phyloP scores from a whole-genome alignment of 2,329 filamentous ascomycete species.

The Hirsutella thompsonii region DNA sequence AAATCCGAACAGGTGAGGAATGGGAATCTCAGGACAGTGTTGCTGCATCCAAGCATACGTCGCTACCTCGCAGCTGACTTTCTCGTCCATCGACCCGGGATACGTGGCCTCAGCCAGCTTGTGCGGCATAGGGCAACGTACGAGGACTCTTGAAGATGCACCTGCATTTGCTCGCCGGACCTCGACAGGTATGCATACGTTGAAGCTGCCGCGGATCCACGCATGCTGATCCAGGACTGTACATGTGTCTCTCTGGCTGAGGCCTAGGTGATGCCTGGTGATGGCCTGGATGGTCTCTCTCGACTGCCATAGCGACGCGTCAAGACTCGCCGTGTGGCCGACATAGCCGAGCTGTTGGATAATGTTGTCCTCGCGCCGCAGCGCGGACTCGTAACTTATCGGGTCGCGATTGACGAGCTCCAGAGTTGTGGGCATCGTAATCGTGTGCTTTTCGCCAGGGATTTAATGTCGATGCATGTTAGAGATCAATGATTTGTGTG shows the following conservation, averaged over 20 bases:
- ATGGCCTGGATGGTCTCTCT: background rate
- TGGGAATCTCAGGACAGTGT: constrained; percentile 21
- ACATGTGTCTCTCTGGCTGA: background rate
- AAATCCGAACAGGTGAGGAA: constrained; percentile 14
- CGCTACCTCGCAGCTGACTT: constrained; percentile 23
- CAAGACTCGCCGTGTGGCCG: too few relatives aligned
- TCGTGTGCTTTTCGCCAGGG: too few relatives aligned
- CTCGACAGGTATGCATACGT: constrained; percentile 16
- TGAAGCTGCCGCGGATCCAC: constrained; percentile 18
- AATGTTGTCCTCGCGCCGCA: too few relatives aligned
- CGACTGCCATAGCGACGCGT: background rate
- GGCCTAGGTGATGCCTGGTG: background rate
- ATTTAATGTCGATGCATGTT: too few relatives aligned
- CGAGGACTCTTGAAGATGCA: background rate
- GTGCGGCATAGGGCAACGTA: constrained; percentile 16
- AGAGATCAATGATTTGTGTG: too few relatives aligned
- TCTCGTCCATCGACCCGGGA: constrained; percentile 25
- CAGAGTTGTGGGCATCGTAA: too few relatives aligned
- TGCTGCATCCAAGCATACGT: constrained; percentile 25
- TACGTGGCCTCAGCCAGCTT: constrained; percentile 20
- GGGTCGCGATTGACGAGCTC: too few relatives aligned
- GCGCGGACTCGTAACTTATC: too few relatives aligned
- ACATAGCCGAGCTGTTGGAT: too few relatives aligned
- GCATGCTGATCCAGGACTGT: constrained; percentile 2
- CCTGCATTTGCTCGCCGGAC: background rate